A percentile compares a stretch with the other conserved stretches of the same genome.
Evolutionary conservation across 1,284 basidiomycete species (phyloP).

Genomic region (Inonotus obliquus): DNA sequence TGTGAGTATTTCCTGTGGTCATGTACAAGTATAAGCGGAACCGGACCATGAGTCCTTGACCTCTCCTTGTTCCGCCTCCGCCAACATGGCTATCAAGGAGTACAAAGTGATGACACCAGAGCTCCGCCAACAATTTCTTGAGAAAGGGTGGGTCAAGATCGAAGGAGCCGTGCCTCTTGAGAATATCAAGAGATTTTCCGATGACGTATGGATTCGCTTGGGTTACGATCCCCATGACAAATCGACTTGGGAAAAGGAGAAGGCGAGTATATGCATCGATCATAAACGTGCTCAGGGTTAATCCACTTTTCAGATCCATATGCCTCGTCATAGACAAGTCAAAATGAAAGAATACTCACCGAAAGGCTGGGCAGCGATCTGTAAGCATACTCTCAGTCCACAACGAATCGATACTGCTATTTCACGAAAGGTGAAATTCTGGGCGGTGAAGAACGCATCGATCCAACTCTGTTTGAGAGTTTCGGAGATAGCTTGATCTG

Average conservation of each 20-base stretch:
- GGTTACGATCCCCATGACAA: conserved; percentile 32
- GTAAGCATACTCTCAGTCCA: conserved; percentile 20
- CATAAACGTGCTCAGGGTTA: neutral
- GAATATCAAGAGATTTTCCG: conserved; percentile 28
- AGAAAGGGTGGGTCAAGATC: conserved; percentile 32
- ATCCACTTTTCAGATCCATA: conserved; percentile 26
- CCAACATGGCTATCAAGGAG: conserved; percentile 23
- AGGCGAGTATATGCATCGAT: conserved; percentile 20
- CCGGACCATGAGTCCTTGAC: no score
- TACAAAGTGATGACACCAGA: conserved; percentile 27
- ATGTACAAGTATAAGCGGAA: neutral
- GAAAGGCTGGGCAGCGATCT: conserved; percentile 33
- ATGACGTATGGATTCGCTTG: conserved; percentile 34
- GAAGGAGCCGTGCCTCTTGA: conserved; percentile 30
- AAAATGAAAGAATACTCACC: conserved; percentile 31
- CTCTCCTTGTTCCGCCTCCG: neutral
- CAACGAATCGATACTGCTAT: neutral
- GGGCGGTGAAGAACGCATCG: conserved; percentile 33
- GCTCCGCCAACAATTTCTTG: conserved; percentile 33
- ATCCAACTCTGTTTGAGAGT: conserved; percentile 29
- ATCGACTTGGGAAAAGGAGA: conserved; percentile 31
- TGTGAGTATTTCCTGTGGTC: neutral
- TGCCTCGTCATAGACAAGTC: conserved; percentile 32
- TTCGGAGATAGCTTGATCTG: conserved; percentile 33
- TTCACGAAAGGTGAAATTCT: conserved; percentile 28